Conservation (phyloP, 345 rosid genomes). For the Heritiera fomes region DNA sequence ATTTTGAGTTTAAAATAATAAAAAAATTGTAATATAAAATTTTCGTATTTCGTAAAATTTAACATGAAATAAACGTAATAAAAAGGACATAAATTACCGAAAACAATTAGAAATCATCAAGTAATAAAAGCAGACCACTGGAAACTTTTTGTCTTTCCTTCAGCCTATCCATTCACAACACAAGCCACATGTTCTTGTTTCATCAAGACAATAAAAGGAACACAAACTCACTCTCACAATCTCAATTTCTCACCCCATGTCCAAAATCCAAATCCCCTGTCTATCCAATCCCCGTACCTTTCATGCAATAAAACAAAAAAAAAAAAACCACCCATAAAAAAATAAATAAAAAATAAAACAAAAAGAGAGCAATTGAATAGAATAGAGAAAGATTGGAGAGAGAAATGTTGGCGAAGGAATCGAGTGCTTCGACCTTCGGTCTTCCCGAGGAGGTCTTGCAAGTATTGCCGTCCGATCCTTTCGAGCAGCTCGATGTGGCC, state of each 20-base stretch:
- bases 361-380: slow-evolving; percentile 5
- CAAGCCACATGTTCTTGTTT: background rate
- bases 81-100: no score
- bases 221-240: background rate
- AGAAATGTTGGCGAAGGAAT: slow-evolving; percentile 45
- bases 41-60: no score
- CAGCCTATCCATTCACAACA: background rate
- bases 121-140: background rate
- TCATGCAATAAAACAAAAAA: slow-evolving; percentile 21
- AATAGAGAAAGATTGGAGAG: background rate
- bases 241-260: slow-evolving; percentile 1
- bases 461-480: slow-evolving; percentile 88
- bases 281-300: background rate
- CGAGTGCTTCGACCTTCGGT: slow-evolving; percentile 52
- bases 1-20: no score
- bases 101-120: background rate
- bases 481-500: slow-evolving; percentile 92
- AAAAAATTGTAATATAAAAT: no score
- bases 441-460: slow-evolving; percentile 75
- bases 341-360: background rate
- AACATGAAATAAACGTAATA: no score
- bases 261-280: background rate
- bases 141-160: background rate
- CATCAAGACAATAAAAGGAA: background rate
- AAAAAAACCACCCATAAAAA: slow-evolving; percentile 23